Evolutionary conservation across 1,139 yeast genomes (phyloP), one percentile per base, ranked within the genome.

Genomic region (Blastobotrys indianensis): DNA sequence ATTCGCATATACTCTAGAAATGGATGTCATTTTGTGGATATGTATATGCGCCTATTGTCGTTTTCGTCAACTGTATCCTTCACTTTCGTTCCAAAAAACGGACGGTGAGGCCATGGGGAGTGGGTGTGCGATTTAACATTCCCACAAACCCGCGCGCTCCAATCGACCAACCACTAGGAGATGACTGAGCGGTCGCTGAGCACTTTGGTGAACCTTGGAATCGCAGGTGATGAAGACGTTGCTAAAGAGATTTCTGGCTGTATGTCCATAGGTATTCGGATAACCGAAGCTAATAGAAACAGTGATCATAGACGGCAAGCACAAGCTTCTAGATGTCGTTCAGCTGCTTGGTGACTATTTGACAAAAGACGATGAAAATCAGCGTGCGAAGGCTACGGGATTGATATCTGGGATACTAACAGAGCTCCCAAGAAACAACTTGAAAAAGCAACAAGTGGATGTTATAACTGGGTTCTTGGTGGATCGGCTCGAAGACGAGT

Each of bases 1-100:
- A 61, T 86, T 84, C 12, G 90, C 79, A 63, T 87, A 88, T 25
- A 86, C 94, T 52, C 85, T 72, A 7, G 95, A 79, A 44, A 82
- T 80, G 8, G 92, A 83, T 42, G 39, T 39, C 48, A 33, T 29
- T 20, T 7, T 41, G 36, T n/a, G 13, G 37, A 25, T 40, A 37
- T 36, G 23, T 17, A 15, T 32, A 12, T 37, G 34, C 9, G 12
- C 15, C 9, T 39, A 8, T 32, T 39, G n/a, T 39, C 31, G 11
- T 11, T 28, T n/a, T n/a, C n/a, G n/a, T n/a, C n/a, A n/a, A n/a
- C n/a, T n/a, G n/a, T n/a, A n/a, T n/a, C n/a, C n/a, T n/a, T n/a
- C n/a, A n/a, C n/a, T n/a, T n/a, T n/a, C n/a, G n/a, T n/a, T n/a
- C n/a, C n/a, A n/a, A n/a, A n/a, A n/a, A n/a, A n/a, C n/a, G n/a